Evolutionary conservation across 345 rosid species (phyloP).

Genomic region (Aquilaria sinensis): DNA sequence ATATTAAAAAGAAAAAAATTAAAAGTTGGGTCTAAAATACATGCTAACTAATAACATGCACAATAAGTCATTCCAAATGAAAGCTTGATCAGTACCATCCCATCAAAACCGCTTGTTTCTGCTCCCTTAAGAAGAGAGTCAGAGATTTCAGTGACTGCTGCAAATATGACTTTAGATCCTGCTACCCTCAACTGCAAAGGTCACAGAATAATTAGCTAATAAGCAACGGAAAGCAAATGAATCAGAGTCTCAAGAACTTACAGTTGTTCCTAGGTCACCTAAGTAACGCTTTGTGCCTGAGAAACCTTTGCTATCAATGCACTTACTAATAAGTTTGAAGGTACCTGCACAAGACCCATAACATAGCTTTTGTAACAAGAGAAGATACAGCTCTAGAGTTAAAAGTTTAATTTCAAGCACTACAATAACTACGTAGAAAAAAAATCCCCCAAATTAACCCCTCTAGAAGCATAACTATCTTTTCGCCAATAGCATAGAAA

Average conservation of each 20-base stretch:
- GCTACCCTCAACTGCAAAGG: constrained; percentile 70
- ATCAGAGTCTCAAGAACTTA: constrained; percentile 28
- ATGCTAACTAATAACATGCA: background rate
- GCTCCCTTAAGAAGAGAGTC: constrained; percentile 88
- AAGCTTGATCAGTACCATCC: constrained; percentile 50
- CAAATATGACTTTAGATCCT: constrained; percentile 82
- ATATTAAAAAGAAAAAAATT: constrained; percentile 3
- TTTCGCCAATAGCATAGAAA: too few species aligned
- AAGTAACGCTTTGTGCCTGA: constrained; percentile 90
- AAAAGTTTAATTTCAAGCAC: too few species aligned
- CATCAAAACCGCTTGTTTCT: constrained; percentile 90
- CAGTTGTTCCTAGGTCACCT: constrained; percentile 89
- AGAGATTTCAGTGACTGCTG: constrained; percentile 84
- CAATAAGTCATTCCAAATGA: background rate
- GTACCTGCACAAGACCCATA: constrained; percentile 43
- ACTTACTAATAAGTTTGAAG: constrained; percentile 76
- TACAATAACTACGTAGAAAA: too few species aligned
- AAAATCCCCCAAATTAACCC: too few species aligned
- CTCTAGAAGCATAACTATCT: too few species aligned
- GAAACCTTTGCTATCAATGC: constrained; percentile 62
- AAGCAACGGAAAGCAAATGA: constrained; percentile 5
- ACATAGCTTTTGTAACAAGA: background rate
- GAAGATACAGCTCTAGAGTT: background rate
- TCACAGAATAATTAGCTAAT: constrained; percentile 20
- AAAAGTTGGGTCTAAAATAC: background rate